Percentiles rank a stretch among this genome's conserved stretches.
These are phyloP conservation scores for Phytomonas francai DNA, from an alignment of 208 protist genomes.

Conservation along the genomic window DNA sequence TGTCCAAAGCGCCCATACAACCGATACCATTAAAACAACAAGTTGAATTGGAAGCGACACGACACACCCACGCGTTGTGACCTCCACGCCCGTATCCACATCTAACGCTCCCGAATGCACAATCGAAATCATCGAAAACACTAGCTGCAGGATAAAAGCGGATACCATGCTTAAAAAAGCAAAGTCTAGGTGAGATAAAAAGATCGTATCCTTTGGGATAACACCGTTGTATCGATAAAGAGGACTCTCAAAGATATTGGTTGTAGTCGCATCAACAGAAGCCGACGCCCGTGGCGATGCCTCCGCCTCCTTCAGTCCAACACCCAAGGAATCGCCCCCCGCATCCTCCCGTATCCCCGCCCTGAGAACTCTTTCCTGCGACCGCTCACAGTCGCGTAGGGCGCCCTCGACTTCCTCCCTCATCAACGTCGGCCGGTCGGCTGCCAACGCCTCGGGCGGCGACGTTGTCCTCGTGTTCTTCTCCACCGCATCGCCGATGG, in stretches of 20 bases:
- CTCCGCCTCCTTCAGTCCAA: neutral
- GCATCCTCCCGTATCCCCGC: conserved; percentile 6
- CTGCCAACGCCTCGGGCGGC: neutral
- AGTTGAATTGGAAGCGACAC: conserved; percentile 43
- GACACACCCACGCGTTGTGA: conserved; percentile 25
- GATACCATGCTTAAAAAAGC: conserved; percentile 3
- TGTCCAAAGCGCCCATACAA: conserved; percentile 43
- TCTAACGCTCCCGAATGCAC: conserved; percentile 23
- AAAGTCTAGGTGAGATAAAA: conserved; percentile 8
- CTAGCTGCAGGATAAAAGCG: conserved; percentile 9
- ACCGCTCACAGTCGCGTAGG: neutral
- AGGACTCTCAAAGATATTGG: neutral
- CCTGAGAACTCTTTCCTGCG: neutral
- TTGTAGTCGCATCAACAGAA: neutral
- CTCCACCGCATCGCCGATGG: neutral
- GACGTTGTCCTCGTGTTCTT: neutral
- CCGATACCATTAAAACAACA: conserved; percentile 29
- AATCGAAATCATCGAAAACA: conserved; percentile 4
- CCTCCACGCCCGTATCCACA: conserved; percentile 10
- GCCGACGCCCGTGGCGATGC: neutral
- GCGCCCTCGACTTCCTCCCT: neutral
- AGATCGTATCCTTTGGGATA: conserved; percentile 10
- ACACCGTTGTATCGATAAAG: neutral
- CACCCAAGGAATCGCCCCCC: neutral
- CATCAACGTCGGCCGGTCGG: neutral